Evolutionary conservation across 352 stramenopile genomes (phyloP).

Genomic region (Phytopythium delawarense): DNA sequence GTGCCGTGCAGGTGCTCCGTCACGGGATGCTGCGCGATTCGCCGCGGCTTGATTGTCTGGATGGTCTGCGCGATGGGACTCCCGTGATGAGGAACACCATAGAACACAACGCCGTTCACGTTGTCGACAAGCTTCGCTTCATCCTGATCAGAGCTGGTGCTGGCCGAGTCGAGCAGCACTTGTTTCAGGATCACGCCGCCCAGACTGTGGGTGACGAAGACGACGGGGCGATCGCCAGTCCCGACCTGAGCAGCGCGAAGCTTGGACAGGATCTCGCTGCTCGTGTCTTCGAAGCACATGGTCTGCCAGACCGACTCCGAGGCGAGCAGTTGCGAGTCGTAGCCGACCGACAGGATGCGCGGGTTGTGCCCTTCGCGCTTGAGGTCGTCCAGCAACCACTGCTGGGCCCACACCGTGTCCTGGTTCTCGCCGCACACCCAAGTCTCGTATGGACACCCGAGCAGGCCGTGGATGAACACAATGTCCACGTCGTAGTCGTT

Average conservation of each 20-base stretch:
- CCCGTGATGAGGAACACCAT: constrained; percentile 74
- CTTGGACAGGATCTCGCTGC: constrained; percentile 56
- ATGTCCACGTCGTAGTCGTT: constrained; percentile 68
- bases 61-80: constrained; percentile 67
- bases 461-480: constrained; percentile 78
- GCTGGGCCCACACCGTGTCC: constrained; percentile 50
- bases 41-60: constrained; percentile 46
- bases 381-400: constrained; percentile 68
- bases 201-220: constrained; percentile 86
- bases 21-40: constrained; percentile 57
- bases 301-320: constrained; percentile 74
- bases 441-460: constrained; percentile 74
- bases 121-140: constrained; percentile 39
- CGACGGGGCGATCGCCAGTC: constrained; percentile 48
- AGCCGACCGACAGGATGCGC: constrained; percentile 75
- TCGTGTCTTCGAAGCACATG: constrained; percentile 70
- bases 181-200: constrained; percentile 82
- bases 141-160: constrained; percentile 6
- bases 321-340: constrained; percentile 73
- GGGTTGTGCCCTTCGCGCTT: constrained; percentile 48
- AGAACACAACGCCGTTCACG: constrained; percentile 76
- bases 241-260: constrained; percentile 60
- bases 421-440: constrained; percentile 73
- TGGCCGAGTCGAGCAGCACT: constrained; percentile 54
- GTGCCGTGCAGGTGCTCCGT: constrained; percentile 75